A percentile compares a stretch with the other conserved stretches of the same genome.
These are phyloP conservation scores for Trichosporon sp. DNA, from an alignment of 1,284 basidiomycete species.

Conservation along the genomic window DNA sequence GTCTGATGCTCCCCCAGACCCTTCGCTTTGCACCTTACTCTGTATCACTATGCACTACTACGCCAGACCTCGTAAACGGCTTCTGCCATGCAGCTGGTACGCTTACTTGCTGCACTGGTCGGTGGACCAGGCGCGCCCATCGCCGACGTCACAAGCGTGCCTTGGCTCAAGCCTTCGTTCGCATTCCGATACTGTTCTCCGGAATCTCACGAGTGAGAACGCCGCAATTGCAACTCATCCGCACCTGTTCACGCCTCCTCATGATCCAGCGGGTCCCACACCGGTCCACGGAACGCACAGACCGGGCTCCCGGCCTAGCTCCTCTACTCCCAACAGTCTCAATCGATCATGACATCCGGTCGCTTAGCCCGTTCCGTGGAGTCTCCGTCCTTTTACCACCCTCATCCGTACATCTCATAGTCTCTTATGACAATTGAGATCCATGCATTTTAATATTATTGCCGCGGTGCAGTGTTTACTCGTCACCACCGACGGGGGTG, in stretches of 20 bases:
- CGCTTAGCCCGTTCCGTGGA: too few species aligned
- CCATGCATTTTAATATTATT: constrained; percentile 18
- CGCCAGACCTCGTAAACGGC: too few species aligned
- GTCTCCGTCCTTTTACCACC: too few species aligned
- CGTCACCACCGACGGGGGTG: constrained; percentile 9
- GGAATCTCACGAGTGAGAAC: background rate
- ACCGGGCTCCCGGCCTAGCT: background rate
- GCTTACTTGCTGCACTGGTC: too few species aligned
- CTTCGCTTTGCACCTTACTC: background rate
- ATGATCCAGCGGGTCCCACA: background rate
- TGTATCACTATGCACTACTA: background rate
- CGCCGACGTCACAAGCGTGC: background rate
- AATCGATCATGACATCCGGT: too few species aligned
- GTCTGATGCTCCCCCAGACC: background rate
- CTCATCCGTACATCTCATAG: background rate
- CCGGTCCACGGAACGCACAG: background rate
- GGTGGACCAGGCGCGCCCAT: background rate
- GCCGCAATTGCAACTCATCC: background rate
- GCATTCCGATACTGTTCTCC: background rate
- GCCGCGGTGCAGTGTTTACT: constrained; percentile 1
- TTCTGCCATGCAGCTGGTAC: too few species aligned
- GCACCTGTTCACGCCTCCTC: background rate
- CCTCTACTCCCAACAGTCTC: too few species aligned
- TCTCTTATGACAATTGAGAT: constrained; percentile 4
- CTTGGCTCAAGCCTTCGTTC: background rate